phyloP scores from a whole-genome alignment of 257 asterid genomes.

The Forsythia viridissima region DNA sequence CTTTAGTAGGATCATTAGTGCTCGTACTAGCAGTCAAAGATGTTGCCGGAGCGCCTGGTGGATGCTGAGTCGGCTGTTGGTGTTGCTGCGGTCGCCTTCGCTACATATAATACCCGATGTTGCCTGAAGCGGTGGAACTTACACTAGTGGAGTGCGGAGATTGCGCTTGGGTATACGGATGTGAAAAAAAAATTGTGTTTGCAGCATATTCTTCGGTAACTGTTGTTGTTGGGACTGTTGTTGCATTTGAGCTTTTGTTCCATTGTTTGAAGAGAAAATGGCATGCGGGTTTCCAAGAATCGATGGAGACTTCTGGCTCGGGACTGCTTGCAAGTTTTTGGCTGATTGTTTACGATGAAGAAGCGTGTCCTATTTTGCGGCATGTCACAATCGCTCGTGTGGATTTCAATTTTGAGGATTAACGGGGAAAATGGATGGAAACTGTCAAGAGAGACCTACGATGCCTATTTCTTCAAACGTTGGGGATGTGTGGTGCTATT shows the following conservation, averaged over 20 bases:
- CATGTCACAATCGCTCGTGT: slow-evolving; percentile 14
- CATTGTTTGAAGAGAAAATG: slow-evolving; percentile 42
- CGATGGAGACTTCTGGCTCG: slow-evolving; percentile 72
- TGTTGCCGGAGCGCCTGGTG: slow-evolving; percentile 37
- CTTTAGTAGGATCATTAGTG: slow-evolving; percentile 88
- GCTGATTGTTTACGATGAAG: slow-evolving; percentile 57
- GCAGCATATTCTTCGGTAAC: slow-evolving; percentile 56
- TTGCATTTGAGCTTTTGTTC: slow-evolving; percentile 49
- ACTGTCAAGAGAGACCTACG: no score
- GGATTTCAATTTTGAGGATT: no score
- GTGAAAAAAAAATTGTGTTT: slow-evolving; percentile 67
- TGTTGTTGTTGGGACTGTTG: slow-evolving; percentile 51
- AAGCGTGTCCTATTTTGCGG: slow-evolving; percentile 54
- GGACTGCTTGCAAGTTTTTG: slow-evolving; percentile 40
- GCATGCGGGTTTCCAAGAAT: slow-evolving; percentile 70
- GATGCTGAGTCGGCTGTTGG: slow-evolving; percentile 41
- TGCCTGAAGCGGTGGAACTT: slow-evolving; percentile 39
- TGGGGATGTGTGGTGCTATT: no score
- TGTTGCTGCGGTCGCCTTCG: slow-evolving; percentile 52
- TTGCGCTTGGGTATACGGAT: slow-evolving; percentile 58
- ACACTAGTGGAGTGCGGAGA: slow-evolving; percentile 44
- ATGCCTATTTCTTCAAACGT: no score
- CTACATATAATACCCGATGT: slow-evolving; percentile 55
- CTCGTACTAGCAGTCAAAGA: slow-evolving; percentile 49
- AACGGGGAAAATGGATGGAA: no score